Conservation (phyloP, 148 eudicot species). For the Nepenthes gracilis region DNA sequence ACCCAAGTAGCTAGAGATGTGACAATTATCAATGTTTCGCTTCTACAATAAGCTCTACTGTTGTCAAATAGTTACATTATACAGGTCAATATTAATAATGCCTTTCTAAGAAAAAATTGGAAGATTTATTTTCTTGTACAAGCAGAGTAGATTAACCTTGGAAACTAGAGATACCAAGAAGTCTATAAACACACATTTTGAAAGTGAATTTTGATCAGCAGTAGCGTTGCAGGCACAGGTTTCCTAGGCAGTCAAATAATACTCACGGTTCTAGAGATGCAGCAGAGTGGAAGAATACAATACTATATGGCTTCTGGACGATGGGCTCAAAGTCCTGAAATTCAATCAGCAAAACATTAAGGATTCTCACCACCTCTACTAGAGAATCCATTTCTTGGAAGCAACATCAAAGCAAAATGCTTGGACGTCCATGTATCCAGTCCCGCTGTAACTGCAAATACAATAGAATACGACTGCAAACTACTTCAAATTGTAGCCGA, state of each 20-base stretch:
- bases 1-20: too few relatives aligned
- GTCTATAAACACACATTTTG: too few relatives aligned
- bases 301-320: constrained; percentile 86
- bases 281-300: constrained; percentile 96
- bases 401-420: background rate
- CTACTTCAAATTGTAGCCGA: background rate
- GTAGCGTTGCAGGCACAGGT: background rate
- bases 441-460: too few relatives aligned
- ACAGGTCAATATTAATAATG: too few relatives aligned
- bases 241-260: constrained; percentile 4
- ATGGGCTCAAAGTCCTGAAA: constrained; percentile 94
- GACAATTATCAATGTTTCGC: too few relatives aligned
- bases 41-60: too few relatives aligned
- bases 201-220: background rate
- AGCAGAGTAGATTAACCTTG: too few relatives aligned
- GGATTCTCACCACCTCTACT: background rate
- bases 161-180: too few relatives aligned
- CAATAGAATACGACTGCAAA: background rate
- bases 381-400: background rate
- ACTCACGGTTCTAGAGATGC: constrained; percentile 91
- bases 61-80: too few relatives aligned
- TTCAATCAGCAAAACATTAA: background rate
- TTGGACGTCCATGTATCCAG: too few relatives aligned
- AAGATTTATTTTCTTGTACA: too few relatives aligned
- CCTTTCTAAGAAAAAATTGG: too few relatives aligned